A percentile compares a stretch with the other conserved stretches of the same genome.
phyloP scores from a whole-genome alignment of 1,284 basidiomycete species.

The Coniophora puteana region DNA sequence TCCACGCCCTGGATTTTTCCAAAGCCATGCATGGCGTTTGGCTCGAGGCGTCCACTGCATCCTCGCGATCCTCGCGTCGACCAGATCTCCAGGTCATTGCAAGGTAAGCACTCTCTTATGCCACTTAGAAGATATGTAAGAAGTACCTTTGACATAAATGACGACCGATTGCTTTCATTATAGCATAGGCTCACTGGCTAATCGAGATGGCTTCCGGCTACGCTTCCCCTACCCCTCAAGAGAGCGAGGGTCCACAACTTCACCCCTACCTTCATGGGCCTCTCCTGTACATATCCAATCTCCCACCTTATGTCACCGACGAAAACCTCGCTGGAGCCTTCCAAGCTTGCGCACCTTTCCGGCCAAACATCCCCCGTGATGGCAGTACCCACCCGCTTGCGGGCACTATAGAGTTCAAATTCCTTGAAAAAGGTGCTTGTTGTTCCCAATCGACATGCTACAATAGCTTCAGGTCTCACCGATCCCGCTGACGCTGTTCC shows the following conservation, averaged over 20 bases:
- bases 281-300: conserved; percentile 69
- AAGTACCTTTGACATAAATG: too few relatives aligned
- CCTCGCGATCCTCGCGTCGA: too few relatives aligned
- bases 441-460: conserved; percentile 9
- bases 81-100: conserved; percentile 27
- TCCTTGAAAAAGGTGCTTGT: conserved; percentile 64
- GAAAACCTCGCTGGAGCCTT: conserved; percentile 70
- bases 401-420: conserved; percentile 77
- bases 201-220: conserved; percentile 36
- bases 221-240: conserved; percentile 27
- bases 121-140: too few relatives aligned
- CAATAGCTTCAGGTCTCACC: conserved; percentile 9
- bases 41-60: conserved; percentile 18
- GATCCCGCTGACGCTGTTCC: conserved; percentile 7
- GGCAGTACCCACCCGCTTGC: conserved; percentile 45
- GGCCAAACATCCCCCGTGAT: conserved; percentile 70
- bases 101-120: too few relatives aligned
- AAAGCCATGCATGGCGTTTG: conserved; percentile 11
- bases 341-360: conserved; percentile 70
- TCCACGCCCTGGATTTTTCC: conserved; percentile 29
- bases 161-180: too few relatives aligned
- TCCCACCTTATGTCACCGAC: conserved; percentile 68
- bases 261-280: conserved; percentile 83
- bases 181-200: too few relatives aligned
- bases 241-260: conserved; percentile 28